Conservation (phyloP, 2,329 filamentous ascomycete genomes). For the Pseudogymnoascus sp. region DNA sequence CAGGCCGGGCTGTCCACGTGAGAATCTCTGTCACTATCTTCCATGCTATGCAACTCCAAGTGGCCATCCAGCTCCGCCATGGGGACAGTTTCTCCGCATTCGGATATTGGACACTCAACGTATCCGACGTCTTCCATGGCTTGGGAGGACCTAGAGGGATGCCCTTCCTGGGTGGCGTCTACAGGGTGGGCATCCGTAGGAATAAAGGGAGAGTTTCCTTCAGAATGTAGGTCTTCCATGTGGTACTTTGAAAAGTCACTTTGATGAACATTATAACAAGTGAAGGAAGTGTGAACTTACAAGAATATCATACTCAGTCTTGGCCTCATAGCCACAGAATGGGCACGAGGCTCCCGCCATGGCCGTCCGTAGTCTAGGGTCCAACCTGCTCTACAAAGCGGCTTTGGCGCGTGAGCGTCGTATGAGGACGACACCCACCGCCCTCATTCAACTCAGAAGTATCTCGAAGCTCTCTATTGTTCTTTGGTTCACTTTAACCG, state of each 20-base stretch:
- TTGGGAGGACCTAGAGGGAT: slow-evolving; percentile 13
- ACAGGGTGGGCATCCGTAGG: slow-evolving; percentile 22
- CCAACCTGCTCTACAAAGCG: not conserved
- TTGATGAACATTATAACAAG: not conserved
- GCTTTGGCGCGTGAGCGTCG: not conserved
- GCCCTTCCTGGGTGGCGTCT: slow-evolving; percentile 16
- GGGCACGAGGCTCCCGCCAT: slow-evolving; percentile 27
- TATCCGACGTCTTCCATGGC: slow-evolving; percentile 34
- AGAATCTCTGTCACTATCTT: slow-evolving; percentile 15
- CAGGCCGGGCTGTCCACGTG: slow-evolving; percentile 10
- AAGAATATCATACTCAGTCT: slow-evolving; percentile 33
- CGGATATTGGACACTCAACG: slow-evolving; percentile 46
- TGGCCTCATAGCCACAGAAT: slow-evolving; percentile 33
- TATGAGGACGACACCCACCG: slow-evolving; percentile 4
- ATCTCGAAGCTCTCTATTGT: not conserved
- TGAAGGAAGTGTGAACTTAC: slow-evolving; percentile 23
- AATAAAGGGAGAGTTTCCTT: slow-evolving; percentile 28
- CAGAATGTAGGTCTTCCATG: slow-evolving; percentile 27
- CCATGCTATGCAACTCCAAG: slow-evolving; percentile 45
- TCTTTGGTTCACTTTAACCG: not conserved
- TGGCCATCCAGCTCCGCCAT: slow-evolving; percentile 49
- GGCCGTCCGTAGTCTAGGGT: not conserved
- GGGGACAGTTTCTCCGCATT: slow-evolving; percentile 52
- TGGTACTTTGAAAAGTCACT: slow-evolving; percentile 21
- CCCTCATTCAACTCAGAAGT: not conserved